A percentile compares a stretch with the other conserved stretches of the same genome.
phyloP scores from a whole-genome alignment of 352 stramenopile species.

The Phytophthora constricta region DNA sequence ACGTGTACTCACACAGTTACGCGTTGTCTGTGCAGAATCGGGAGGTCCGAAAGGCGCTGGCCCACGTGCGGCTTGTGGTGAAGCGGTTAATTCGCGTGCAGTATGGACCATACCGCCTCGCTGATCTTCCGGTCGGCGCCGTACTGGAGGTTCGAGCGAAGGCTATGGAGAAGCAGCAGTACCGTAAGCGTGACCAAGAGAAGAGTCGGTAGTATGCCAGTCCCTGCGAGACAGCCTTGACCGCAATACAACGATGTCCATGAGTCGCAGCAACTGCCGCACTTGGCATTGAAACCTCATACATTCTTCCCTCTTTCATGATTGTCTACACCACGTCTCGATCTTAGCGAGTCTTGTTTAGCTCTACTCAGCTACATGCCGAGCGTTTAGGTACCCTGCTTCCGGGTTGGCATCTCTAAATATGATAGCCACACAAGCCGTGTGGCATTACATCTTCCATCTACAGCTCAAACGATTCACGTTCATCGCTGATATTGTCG shows the following conservation, averaged over 20 bases:
- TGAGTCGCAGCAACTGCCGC: too few species aligned
- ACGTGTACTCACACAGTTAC: not conserved
- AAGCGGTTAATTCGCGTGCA: conserved; percentile 90
- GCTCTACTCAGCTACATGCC: conserved; percentile 19
- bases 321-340: conserved; percentile 31
- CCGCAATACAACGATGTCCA: not conserved
- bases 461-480: conserved; percentile 75
- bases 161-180: conserved; percentile 43
- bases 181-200: conserved; percentile 25
- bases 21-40: conserved; percentile 70
- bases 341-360: conserved; percentile 7
- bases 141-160: conserved; percentile 83
- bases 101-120: conserved; percentile 90
- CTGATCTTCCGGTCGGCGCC: conserved; percentile 71
- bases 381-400: conserved; percentile 23
- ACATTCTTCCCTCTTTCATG: conserved; percentile 20
- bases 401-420: conserved; percentile 13
- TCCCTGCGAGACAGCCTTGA: not conserved
- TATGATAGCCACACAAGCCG: conserved; percentile 2
- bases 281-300: too few species aligned
- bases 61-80: conserved; percentile 86
- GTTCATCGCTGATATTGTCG: conserved; percentile 48
- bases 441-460: conserved; percentile 9
- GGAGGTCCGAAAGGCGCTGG: conserved; percentile 90
- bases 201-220: conserved; percentile 20